Evolutionary conservation across 2,329 filamentous ascomycete species (phyloP), one percentile per base, ranked within the genome.

Genomic region (Epichloe festucae): DNA sequence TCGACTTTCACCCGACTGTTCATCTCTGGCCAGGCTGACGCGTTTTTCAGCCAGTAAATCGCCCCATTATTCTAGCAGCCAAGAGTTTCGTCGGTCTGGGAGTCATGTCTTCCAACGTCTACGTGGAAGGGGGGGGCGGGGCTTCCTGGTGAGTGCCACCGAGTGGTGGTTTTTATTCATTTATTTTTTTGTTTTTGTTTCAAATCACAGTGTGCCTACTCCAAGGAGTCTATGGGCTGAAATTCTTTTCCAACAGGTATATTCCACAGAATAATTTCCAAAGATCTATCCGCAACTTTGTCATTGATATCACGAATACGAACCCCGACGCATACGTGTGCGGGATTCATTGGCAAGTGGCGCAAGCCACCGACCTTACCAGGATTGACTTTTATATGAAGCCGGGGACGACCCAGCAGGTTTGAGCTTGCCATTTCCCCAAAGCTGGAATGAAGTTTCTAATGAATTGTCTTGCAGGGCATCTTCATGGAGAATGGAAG

Each of bases 291-390:
- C 72, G 81, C 8, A 87, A 87, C 59, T 72, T 87, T 47, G 69
- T 81, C 51, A 70, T 87, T 40, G 82, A 87, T 59, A 65, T 70
- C 6, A 62, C 61, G 3, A 55, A 45, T 17, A 66, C 66, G n/a
- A 55, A 62, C 3, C 56, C 60, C 1, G 53, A 55, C 5, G 63
- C 60, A 1, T 55, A 62, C 23, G 63, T 65, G 3, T 67, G 63
- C 34, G 76, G 73, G 59, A 74, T 82, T 36, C 79, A 83, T 60
- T 84, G 78, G 78, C 79, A 81, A 52, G 77, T 80, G n/a, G 78
- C 77, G 1, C 79, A 83, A 59, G 79, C 69, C 0, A 74, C 74
- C 11, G 72, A 40, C 67, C n/a, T 60, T 6, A 40, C 38, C 15
- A 40, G 38, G 38, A 40, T 40, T 40, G 38, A 40, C n/a, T 40